Percentiles rank a stretch among this genome's conserved stretches.
Conservation (phyloP, 1,284 basidiomycete genomes). For the Ceratorhiza oryzae-sativae region DNA sequence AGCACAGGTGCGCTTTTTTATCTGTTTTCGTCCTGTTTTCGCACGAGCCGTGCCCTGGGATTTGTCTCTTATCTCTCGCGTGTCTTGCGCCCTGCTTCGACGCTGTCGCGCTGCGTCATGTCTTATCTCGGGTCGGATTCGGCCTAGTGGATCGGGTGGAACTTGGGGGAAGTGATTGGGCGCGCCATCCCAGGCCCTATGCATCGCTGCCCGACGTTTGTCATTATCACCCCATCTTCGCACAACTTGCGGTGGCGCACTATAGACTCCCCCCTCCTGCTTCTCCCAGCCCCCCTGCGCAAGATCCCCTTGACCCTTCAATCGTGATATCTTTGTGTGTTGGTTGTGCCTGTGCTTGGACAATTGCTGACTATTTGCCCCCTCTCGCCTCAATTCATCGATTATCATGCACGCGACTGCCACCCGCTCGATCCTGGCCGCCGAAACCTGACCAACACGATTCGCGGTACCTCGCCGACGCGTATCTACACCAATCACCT, state of each 20-base stretch:
- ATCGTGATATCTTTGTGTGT: slow-evolving; percentile 10
- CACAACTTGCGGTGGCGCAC: slow-evolving; percentile 1
- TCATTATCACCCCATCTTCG: background rate
- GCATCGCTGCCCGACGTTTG: slow-evolving; percentile 1
- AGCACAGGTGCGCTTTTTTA: slow-evolving; percentile 24
- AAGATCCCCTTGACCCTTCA: slow-evolving; percentile 13
- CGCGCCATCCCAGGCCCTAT: slow-evolving; percentile 23
- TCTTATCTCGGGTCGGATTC: slow-evolving; percentile 36
- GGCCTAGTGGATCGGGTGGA: slow-evolving; percentile 36
- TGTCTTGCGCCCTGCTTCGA: slow-evolving; percentile 7
- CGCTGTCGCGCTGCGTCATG: slow-evolving; percentile 34
- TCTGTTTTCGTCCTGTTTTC: background rate
- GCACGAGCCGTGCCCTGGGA: slow-evolving; percentile 3
- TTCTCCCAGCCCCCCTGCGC: background rate
- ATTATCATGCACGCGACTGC: slow-evolving; percentile 10
- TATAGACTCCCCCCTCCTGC: background rate
- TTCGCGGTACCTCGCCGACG: background rate
- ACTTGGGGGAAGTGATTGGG: background rate
- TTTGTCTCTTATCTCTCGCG: slow-evolving; percentile 39
- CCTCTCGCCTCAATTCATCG: background rate
- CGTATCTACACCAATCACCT: slow-evolving; percentile 23
- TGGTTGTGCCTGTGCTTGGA: background rate
- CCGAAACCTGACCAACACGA: background rate
- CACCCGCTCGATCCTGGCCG: slow-evolving; percentile 6
- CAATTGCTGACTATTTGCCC: slow-evolving; percentile 19